Conservation (phyloP, 257 asterid genomes). For the Schizonepeta tenuifolia region DNA sequence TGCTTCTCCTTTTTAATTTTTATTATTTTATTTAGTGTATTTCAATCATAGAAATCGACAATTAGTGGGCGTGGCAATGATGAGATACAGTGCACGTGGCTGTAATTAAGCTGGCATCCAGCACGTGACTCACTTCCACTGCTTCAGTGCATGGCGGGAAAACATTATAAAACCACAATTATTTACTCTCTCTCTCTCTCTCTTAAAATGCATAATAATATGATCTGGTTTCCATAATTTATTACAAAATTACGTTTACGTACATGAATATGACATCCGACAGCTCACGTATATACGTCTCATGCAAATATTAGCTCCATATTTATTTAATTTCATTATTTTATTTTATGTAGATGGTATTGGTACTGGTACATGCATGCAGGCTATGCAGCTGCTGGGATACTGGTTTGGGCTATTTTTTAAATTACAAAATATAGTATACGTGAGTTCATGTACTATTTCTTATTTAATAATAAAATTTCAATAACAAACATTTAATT, state of each 20-base stretch:
- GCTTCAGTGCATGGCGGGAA: constrained; percentile 33
- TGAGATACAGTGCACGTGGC: constrained; percentile 34
- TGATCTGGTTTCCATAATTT: too few relatives aligned
- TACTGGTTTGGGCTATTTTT: too few relatives aligned
- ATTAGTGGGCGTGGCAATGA: constrained; percentile 35
- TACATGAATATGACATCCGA: not conserved
- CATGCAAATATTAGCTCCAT: not conserved
- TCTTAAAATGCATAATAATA: too few relatives aligned
- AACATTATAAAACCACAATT: not conserved
- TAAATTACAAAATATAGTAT: too few relatives aligned
- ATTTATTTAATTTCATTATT: not conserved
- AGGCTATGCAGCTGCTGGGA: too few relatives aligned
- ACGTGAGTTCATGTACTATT: not conserved
- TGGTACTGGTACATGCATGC: too few relatives aligned
- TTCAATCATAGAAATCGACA: constrained; percentile 33
- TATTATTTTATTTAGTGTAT: not conserved
- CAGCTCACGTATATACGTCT: not conserved
- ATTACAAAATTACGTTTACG: too few relatives aligned
- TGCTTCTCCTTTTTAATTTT: too few relatives aligned
- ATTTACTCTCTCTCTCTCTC: not conserved
- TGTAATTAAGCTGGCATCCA: constrained; percentile 18
- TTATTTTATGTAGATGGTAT: too few relatives aligned
- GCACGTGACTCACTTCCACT: constrained; percentile 26
- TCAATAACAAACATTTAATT: too few relatives aligned
- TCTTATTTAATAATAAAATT: not conserved